Evolutionary conservation across 331 rosid genomes (phyloP), one percentile per base, ranked within the genome.

Genomic region (Quercus phellos): DNA sequence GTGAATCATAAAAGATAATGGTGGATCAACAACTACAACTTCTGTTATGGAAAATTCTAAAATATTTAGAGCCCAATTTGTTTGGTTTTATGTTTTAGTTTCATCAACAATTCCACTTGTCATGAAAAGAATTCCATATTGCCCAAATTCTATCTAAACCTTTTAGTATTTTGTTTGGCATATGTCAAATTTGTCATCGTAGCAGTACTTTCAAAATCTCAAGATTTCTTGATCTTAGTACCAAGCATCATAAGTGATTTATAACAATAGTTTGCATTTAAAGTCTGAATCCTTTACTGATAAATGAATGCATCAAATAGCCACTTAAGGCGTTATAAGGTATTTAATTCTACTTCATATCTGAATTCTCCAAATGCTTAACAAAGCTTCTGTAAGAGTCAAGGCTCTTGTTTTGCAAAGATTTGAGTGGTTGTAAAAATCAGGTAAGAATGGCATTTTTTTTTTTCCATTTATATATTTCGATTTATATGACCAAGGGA

Each of bases 1-100:
- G 83, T 73, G 22, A 70, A 82, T 63, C 55, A 29, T 59, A 78
- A 51, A 46, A 46, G 34, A 13, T 4, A 68, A 21, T 32, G 71
- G 8, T 29, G 73, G 53, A 12, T 46, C 4, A 12, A 38, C 12
- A 38, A 38, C 46, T 38, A 8, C 46, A 38, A 38, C 46, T 38
- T 38, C 46, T 38, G 46, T 8, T 38, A 8, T 38, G 46, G 46
- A 8, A 3, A 38, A 38, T 38, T 8, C 46, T 38, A 38, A 38
- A 38, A 38, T 38, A 38, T 38, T 38, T 38, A 38, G 46, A 38
- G 46, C 46, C 46, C 11, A 38, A 38, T 3, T 59, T 4, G 32
- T 5, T 12, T 4, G 6, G 17, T 24, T 24, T 59, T 56, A 56
- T 19, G 12, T 22, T 22, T 21, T 26, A 56, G 12, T 56, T 56